Conservation (phyloP, 2,329 filamentous ascomycete genomes). For the Cladosporium sp. region DNA sequence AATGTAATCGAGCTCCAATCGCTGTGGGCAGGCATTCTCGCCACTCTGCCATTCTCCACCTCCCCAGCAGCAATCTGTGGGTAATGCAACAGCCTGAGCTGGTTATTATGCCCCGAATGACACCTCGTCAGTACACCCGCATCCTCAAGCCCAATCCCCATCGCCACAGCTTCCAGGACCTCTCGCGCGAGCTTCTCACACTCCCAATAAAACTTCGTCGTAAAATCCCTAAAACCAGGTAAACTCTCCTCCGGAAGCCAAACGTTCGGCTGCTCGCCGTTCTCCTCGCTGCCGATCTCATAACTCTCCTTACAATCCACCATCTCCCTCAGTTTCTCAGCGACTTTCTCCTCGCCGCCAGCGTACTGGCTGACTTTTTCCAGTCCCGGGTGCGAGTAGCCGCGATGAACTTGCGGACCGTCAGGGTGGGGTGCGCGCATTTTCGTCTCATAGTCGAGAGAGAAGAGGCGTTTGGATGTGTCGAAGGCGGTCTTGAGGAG, state of each 20-base stretch:
- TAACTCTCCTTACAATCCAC: slow-evolving; percentile 35
- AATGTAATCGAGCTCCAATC: slow-evolving; percentile 41
- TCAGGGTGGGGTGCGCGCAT: slow-evolving; percentile 38
- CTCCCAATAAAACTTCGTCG: slow-evolving; percentile 30
- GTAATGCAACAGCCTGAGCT: slow-evolving; percentile 36
- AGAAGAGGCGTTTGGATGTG: slow-evolving; percentile 36
- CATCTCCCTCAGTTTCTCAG: slow-evolving; percentile 15
- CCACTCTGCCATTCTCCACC: slow-evolving; percentile 30
- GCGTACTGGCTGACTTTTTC: slow-evolving; percentile 32
- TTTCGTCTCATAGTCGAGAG: slow-evolving; percentile 32
- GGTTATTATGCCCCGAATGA: slow-evolving; percentile 22
- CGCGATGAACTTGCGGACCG: slow-evolving; percentile 36
- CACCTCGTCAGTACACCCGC: slow-evolving; percentile 16
- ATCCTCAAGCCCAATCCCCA: slow-evolving; percentile 32
- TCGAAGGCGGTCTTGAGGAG: slow-evolving; percentile 27
- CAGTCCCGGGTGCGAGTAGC: slow-evolving; percentile 35
- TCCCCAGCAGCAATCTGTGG: slow-evolving; percentile 29
- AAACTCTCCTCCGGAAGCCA: slow-evolving; percentile 46
- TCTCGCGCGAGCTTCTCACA: slow-evolving; percentile 28
- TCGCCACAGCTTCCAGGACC: slow-evolving; percentile 30
- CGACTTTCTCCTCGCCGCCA: slow-evolving; percentile 14
- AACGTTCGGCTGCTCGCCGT: slow-evolving; percentile 43
- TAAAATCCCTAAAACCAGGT: slow-evolving; percentile 39
- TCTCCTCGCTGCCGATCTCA: slow-evolving; percentile 44
- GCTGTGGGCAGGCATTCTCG: slow-evolving; percentile 37